Percentiles rank a stretch among this genome's conserved stretches.
Evolutionary conservation across 2,329 filamentous ascomycete species (phyloP).

Genomic region (Madurella fahalii): DNA sequence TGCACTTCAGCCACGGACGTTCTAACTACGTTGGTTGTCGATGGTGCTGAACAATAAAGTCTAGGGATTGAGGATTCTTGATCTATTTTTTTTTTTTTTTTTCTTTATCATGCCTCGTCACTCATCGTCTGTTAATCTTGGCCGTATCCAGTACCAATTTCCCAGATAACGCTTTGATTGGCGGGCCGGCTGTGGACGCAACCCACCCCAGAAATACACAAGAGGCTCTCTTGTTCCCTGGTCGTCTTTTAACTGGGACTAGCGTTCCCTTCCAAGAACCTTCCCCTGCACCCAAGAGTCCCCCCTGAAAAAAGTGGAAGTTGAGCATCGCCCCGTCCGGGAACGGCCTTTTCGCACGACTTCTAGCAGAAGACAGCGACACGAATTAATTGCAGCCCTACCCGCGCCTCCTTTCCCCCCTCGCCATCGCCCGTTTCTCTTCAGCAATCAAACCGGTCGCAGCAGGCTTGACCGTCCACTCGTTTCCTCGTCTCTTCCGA

Average conservation of each 20-base stretch:
- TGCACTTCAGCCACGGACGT: no score
- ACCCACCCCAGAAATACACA: slow-evolving; percentile 1
- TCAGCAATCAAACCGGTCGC: slow-evolving; percentile 13
- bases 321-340: slow-evolving; percentile 5
- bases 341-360: not conserved
- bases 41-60: no score
- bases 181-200: slow-evolving; percentile 12
- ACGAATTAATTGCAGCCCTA: slow-evolving; percentile 12
- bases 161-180: slow-evolving; percentile 21
- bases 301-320: slow-evolving; percentile 12
- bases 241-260: not conserved
- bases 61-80: no score
- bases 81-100: slow-evolving; percentile 2
- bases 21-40: no score
- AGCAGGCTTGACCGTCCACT: slow-evolving; percentile 28
- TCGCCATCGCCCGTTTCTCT: slow-evolving; percentile 7
- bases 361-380: not conserved
- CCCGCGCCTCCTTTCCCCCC: slow-evolving; percentile 2
- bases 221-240: no score
- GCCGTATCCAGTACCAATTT: slow-evolving; percentile 21
- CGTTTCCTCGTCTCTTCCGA: slow-evolving; percentile 18
- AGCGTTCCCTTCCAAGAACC: slow-evolving; percentile 2
- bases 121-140: slow-evolving; percentile 1
- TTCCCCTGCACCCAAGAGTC: not conserved
- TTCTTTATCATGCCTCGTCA: not conserved